A percentile compares a stretch with the other conserved stretches of the same genome.
Conservation (phyloP, 805 yeast genomes). For the Nakazawaea holstii region DNA sequence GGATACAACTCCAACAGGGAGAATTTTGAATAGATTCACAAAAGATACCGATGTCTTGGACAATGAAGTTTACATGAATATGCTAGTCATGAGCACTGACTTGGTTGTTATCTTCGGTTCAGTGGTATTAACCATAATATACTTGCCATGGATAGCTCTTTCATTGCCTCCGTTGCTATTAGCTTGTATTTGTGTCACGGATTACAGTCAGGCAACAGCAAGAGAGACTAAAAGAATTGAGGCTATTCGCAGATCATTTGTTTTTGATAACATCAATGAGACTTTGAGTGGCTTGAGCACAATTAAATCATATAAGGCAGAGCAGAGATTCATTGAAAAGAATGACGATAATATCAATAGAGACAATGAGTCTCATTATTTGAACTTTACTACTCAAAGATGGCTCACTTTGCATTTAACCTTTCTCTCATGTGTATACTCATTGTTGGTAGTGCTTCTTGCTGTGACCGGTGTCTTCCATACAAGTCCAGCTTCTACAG, state of each 20-base stretch:
- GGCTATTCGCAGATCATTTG: slow-evolving; percentile 45
- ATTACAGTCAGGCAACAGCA: slow-evolving; percentile 44
- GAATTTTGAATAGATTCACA: slow-evolving; percentile 79
- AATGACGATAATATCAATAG: slow-evolving; percentile 31
- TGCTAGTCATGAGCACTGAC: slow-evolving; percentile 53
- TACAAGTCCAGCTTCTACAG: slow-evolving; percentile 55
- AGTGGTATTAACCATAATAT: slow-evolving; percentile 57
- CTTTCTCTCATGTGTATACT: slow-evolving; percentile 34
- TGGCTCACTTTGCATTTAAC: slow-evolving; percentile 60
- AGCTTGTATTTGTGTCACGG: slow-evolving; percentile 35
- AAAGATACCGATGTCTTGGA: slow-evolving; percentile 83
- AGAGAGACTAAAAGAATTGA: slow-evolving; percentile 48
- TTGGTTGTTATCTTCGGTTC: slow-evolving; percentile 53
- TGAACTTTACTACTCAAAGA: slow-evolving; percentile 51
- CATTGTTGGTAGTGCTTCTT: slow-evolving; percentile 46
- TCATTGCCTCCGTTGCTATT: slow-evolving; percentile 48
- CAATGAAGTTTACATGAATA: slow-evolving; percentile 67
- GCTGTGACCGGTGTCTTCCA: slow-evolving; percentile 56
- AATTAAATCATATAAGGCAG: slow-evolving; percentile 36
- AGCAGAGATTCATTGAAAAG: slow-evolving; percentile 28
- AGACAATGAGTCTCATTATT: slow-evolving; percentile 40
- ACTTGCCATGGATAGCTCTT: slow-evolving; percentile 70
- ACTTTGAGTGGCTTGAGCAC: slow-evolving; percentile 42
- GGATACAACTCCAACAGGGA: slow-evolving; percentile 83
- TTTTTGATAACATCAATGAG: slow-evolving; percentile 46